These are phyloP conservation scores for Fusarium oxysporum DNA, from an alignment of 2,329 filamentous ascomycete genomes.

Conservation along the genomic window DNA sequence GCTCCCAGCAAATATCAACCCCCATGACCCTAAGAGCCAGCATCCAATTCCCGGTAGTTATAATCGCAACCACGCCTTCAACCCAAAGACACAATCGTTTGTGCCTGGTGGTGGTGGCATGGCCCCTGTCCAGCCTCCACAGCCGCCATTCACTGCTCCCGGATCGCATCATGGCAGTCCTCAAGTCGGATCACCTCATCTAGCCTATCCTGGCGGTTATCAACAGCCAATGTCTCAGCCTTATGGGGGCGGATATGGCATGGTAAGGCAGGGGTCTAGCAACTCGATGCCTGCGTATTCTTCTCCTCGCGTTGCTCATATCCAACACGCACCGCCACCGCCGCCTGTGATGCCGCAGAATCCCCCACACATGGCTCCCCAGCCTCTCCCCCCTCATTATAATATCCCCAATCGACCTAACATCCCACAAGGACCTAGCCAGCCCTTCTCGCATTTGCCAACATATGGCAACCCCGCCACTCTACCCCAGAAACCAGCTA, in stretches of 20 bases:
- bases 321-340: conserved; percentile 56
- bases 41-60: conserved; percentile 88
- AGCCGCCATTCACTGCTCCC: conserved; percentile 61
- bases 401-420: conserved; percentile 61
- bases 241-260: conserved; percentile 63
- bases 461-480: conserved; percentile 70
- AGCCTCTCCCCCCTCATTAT: conserved; percentile 56
- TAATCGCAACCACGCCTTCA: conserved; percentile 83
- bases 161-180: conserved; percentile 65
- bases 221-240: conserved; percentile 60
- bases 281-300: conserved; percentile 66
- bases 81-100: conserved; percentile 94
- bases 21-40: conserved; percentile 78
- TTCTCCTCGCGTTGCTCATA: conserved; percentile 49
- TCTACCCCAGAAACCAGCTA: conserved; percentile 68
- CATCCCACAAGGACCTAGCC: conserved; percentile 56
- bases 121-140: conserved; percentile 60
- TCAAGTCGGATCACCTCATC: conserved; percentile 63
- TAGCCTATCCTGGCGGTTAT: conserved; percentile 61
- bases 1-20: conserved; percentile 75
- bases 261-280: conserved; percentile 68
- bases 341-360: conserved; percentile 54
- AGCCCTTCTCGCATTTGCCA: conserved; percentile 64
- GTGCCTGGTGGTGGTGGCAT: conserved; percentile 71
- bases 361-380: conserved; percentile 53